Evolutionary conservation across 495 filamentous ascomycete genomes (phyloP).

Genomic region (Hypoxylon trugodes): DNA sequence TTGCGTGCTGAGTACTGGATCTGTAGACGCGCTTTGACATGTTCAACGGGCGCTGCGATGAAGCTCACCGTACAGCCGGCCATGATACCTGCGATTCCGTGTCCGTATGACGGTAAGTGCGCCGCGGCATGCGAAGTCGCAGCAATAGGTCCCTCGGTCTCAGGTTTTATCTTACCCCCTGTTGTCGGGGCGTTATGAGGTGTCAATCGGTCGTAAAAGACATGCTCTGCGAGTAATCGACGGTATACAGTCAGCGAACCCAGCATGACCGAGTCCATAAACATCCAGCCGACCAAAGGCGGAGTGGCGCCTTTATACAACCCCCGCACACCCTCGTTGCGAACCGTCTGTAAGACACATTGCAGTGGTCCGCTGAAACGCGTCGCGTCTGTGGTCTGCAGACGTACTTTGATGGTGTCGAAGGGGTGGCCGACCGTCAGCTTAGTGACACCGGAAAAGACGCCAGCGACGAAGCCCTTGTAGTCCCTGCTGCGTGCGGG

Average conservation of each 20-base stretch:
- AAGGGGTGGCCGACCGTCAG: slow-evolving; percentile 74
- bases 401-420: slow-evolving; percentile 94
- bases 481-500: slow-evolving; percentile 61
- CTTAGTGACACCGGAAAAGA: slow-evolving; percentile 94
- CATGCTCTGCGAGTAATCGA: slow-evolving; percentile 75
- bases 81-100: slow-evolving; percentile 85
- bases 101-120: slow-evolving; percentile 78
- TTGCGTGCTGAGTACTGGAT: slow-evolving; percentile 86
- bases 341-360: slow-evolving; percentile 81
- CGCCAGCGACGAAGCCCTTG: slow-evolving; percentile 92
- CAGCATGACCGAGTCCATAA: slow-evolving; percentile 96
- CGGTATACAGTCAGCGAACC: slow-evolving; percentile 91
- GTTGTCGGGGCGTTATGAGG: slow-evolving; percentile 43
- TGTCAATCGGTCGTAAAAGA: slow-evolving; percentile 68
- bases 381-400: slow-evolving; percentile 81
- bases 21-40: slow-evolving; percentile 93
- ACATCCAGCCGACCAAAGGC: slow-evolving; percentile 95
- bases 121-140: slow-evolving; percentile 33
- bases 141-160: slow-evolving; percentile 23
- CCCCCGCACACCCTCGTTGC: slow-evolving; percentile 79
- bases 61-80: slow-evolving; percentile 91
- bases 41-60: slow-evolving; percentile 92
- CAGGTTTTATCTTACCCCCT: slow-evolving; percentile 5
- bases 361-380: slow-evolving; percentile 89
- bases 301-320: slow-evolving; percentile 93